Evolutionary conservation across 2,329 filamentous ascomycete genomes (phyloP).

Genomic region (Magnaporthales sp.): DNA sequence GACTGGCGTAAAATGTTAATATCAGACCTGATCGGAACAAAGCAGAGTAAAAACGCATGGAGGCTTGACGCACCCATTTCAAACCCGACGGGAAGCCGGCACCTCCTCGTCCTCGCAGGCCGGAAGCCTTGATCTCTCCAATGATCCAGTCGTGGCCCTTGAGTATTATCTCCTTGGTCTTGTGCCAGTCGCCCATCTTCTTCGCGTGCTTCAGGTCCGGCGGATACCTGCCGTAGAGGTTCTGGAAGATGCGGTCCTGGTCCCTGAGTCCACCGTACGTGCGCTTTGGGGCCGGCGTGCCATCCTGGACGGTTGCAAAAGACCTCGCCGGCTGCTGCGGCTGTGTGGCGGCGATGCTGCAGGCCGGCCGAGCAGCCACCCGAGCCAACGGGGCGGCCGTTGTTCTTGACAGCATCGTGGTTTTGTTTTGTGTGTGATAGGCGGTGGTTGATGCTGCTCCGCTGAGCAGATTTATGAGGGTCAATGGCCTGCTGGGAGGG

Average conservation of each 20-base stretch:
- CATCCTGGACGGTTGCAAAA: conserved; percentile 76
- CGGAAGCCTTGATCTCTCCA: conserved; percentile 92
- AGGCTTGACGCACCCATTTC: conserved; percentile 75
- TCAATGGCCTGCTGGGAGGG: conserved; percentile 5
- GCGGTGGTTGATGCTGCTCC: conserved; percentile 17
- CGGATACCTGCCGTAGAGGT: conserved; percentile 89
- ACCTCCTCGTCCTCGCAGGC: conserved; percentile 89
- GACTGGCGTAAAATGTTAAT: conserved; percentile 45
- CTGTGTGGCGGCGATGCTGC: conserved; percentile 19
- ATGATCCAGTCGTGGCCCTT: conserved; percentile 99
- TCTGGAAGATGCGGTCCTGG: conserved; percentile 98
- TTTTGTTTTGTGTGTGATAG: not conserved
- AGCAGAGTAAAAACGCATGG: conserved; percentile 3
- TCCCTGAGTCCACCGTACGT: conserved; percentile 83
- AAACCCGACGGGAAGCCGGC: conserved; percentile 96
- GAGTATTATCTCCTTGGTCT: conserved; percentile 94
- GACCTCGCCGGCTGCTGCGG: conserved; percentile 36
- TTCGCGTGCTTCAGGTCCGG: conserved; percentile 86
- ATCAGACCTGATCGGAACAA: not conserved
- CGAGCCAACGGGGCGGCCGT: conserved; percentile 28
- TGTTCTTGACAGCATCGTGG: conserved; percentile 32
- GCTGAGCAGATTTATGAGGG: conserved; percentile 23
- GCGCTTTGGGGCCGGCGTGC: conserved; percentile 55
- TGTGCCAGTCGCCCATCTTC: conserved; percentile 98
- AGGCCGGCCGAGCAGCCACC: conserved; percentile 27